Evolutionary conservation across 805 yeast genomes (phyloP), one percentile per base, ranked within the genome.

Genomic region (Huiozyma sinensis): DNA sequence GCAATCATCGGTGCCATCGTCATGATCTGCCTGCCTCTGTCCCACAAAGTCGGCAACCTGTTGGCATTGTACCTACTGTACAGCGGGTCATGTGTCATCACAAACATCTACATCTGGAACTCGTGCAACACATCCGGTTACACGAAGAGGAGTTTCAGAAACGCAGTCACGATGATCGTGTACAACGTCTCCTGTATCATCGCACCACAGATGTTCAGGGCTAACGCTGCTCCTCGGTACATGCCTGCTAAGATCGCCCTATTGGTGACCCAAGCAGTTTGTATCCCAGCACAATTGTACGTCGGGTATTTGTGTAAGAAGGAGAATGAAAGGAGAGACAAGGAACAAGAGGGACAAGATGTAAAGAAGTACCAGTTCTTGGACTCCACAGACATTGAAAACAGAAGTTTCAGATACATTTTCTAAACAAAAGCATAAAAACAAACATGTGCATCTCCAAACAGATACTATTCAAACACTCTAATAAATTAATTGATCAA

Each of bases 181-280:
- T 77, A 76, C 53, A 75, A 78, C 8, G 58, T 77, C 27, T 76
- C 80, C 6, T 72, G 79, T 51, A 61, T 82, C 47, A 66, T 77
- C 40, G 85, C 83, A 0, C 84, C 87, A 3, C 83, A 79, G 52
- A 62, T 77, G 52, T 79, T 79, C 60, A 70, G 75, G 49, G 67
- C 66, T 0, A 50, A 65, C 12, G 69, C 74, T 44, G 70, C 73
- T 9, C 83, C 83, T 30, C 59, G 65, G 11, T 80, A 77, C 50
- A 65, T 60, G 11, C 72, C 79, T 7, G 86, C 84, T 7, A 77
- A 78, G 52, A 70, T 76, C 31, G 72, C 78, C 0, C 61, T 78
- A 39, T 57, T 79, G 43, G 75, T 70, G 0, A 70, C 80, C 3
- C 73, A 75, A 40, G 63, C 69, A 36, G 70, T 68, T 1, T 68